Evolutionary conservation across 306 rosid genomes (phyloP).

Genomic region (Cercis canadensis): DNA sequence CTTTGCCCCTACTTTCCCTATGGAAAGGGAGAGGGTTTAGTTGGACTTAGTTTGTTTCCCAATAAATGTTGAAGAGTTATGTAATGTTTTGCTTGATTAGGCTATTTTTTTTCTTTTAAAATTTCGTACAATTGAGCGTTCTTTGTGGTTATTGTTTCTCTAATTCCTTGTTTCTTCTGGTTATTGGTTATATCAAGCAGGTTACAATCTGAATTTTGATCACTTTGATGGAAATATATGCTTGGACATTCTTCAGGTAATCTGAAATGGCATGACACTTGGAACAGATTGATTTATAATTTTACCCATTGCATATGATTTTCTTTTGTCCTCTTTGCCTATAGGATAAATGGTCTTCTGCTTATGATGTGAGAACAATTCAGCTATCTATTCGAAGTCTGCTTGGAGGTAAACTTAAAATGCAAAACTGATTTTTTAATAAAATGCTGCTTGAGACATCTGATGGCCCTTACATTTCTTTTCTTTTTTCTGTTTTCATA

Average conservation of each 20-base stretch:
- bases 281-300: too few relatives aligned
- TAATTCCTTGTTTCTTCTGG: slow-evolving; percentile 32
- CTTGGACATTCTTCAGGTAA: slow-evolving; percentile 98
- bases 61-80: neutral
- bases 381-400: slow-evolving; percentile 81
- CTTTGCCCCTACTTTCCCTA: too few relatives aligned
- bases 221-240: slow-evolving; percentile 92
- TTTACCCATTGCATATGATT: too few relatives aligned
- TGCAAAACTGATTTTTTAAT: neutral
- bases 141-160: slow-evolving; percentile 10
- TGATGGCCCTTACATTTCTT: neutral
- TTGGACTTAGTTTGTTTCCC: neutral
- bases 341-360: slow-evolving; percentile 92
- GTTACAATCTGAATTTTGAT: slow-evolving; percentile 93
- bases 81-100: neutral
- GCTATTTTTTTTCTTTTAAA: neutral
- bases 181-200: slow-evolving; percentile 43
- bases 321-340: too few relatives aligned
- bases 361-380: slow-evolving; percentile 82
- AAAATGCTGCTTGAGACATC: neutral
- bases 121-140: neutral
- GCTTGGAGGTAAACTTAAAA: slow-evolving; percentile 75
- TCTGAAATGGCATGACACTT: too few relatives aligned
- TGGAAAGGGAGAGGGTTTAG: too few relatives aligned
- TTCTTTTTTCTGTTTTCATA: neutral